Evolutionary conservation across 2,329 filamentous ascomycete species (phyloP), one percentile per base, ranked within the genome.

Genomic region (Leptographium lundbergii): DNA sequence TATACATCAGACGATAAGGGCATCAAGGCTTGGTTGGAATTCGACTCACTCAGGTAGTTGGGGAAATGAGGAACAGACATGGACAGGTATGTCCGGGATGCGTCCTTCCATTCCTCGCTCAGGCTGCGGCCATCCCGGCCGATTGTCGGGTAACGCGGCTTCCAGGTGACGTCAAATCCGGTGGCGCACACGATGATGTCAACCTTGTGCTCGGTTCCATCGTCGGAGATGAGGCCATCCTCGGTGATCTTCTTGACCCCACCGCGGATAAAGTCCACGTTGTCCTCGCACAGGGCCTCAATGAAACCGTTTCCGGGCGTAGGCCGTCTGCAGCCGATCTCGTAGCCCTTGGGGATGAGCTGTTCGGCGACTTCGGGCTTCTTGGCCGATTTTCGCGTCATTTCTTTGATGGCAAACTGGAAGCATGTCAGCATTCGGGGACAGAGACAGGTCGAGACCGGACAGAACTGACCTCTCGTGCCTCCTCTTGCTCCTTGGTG

Each of bases 141-240:
- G 36, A 77, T 66, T 32, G 81, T 67, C 0, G 77, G 77, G 62
- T 79, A 81, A 1, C 75, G 71, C 7, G 79, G 78, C 11, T 71
- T 66, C 65, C 79, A 81, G 3, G 76, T 77, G 5, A 74, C 76
- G 65, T 81, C 74, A 63, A 81, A 82, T 2, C 80, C 79, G 0
- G 79, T 81, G 19, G 80, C 80, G 59, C 78, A 81, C 56, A 84
- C 71, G 24, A 84, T 75, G 7, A 74, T 72, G 64, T 84, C 81
- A n/a, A 80, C 75, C 32, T 77, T 72, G 56, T 78, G 68, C 22
- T 76, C 66, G 36, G 73, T 65, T 24, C 77, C 79, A 6, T 73
- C 73, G 1, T 69, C 70, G 29, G 79, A 69, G 65, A 75, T 67
- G 56, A 81, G 67, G n/a, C 80, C 75, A 25, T 73, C 72, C 17